A percentile compares a stretch with the other conserved stretches of the same genome.
These are phyloP conservation scores for Pholiota microspora DNA, from an alignment of 768 basidiomycete genomes.

Conservation along the genomic window DNA sequence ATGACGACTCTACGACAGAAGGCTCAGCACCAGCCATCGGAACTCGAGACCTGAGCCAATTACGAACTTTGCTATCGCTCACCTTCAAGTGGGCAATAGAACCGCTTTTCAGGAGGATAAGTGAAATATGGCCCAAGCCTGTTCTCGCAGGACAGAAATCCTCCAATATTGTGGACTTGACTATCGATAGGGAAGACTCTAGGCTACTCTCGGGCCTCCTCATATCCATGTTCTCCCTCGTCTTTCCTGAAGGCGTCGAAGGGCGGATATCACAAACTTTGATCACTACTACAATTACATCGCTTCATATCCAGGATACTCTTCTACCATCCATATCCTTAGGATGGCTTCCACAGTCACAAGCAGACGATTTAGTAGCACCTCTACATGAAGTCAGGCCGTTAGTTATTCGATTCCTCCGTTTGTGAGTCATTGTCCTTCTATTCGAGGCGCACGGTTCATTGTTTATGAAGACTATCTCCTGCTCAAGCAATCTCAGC, in stretches of 20 bases:
- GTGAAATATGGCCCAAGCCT: slow-evolving; percentile 33
- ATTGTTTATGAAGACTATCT: slow-evolving; percentile 47
- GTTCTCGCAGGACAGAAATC: slow-evolving; percentile 11
- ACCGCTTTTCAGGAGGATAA: slow-evolving; percentile 46
- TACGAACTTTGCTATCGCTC: slow-evolving; percentile 66
- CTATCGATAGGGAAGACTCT: slow-evolving; percentile 41
- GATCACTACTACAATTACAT: slow-evolving; percentile 58
- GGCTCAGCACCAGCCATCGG: slow-evolving; percentile 44
- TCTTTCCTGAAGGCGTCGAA: slow-evolving; percentile 55
- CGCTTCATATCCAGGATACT: slow-evolving; percentile 54
- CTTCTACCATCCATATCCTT: slow-evolving; percentile 59
- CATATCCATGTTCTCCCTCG: slow-evolving; percentile 40
- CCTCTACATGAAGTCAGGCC: slow-evolving; percentile 48
- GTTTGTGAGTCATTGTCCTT: slow-evolving; percentile 47
- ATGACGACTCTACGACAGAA: not conserved
- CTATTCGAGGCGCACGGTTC: slow-evolving; percentile 16
- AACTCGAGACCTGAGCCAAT: slow-evolving; percentile 59
- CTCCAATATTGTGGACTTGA: slow-evolving; percentile 44
- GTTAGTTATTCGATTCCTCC: slow-evolving; percentile 53
- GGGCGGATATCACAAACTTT: slow-evolving; percentile 52
- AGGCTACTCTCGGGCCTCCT: slow-evolving; percentile 40
- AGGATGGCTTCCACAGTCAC: slow-evolving; percentile 69
- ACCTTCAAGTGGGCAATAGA: slow-evolving; percentile 72
- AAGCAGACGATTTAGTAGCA: slow-evolving; percentile 34
- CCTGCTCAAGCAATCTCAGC: slow-evolving; percentile 65